Percentiles rank a stretch among this genome's conserved stretches.
Conservation (phyloP, 768 basidiomycete genomes). For the Podaxis sp. region DNA sequence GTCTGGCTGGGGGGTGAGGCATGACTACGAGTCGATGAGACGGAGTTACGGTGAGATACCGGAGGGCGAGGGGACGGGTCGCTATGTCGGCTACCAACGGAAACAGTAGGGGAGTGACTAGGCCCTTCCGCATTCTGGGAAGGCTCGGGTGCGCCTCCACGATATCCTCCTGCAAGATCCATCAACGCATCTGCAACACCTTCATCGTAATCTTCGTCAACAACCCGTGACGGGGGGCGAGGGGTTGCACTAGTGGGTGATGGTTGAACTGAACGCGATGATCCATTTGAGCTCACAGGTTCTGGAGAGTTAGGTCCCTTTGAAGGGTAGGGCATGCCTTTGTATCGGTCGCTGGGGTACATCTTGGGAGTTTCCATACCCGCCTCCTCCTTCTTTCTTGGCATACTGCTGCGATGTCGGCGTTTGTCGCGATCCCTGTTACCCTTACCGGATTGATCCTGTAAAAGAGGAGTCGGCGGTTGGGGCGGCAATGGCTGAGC, state of each 20-base stretch:
- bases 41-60: constrained; percentile 61
- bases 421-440: constrained; percentile 14
- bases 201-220: constrained; percentile 96
- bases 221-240: constrained; percentile 60
- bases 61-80: constrained; percentile 49
- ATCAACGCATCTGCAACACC: constrained; percentile 82
- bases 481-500: constrained; percentile 15
- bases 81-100: constrained; percentile 54
- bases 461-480: constrained; percentile 9
- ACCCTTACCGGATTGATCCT: constrained; percentile 11
- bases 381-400: constrained; percentile 43
- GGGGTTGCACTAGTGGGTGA: constrained; percentile 66
- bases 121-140: constrained; percentile 33
- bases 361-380: constrained; percentile 47
- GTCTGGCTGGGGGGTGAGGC: constrained; percentile 56
- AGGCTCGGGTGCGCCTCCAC: constrained; percentile 24
- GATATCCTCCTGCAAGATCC: constrained; percentile 50
- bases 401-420: constrained; percentile 15
- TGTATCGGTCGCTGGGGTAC: constrained; percentile 16
- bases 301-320: constrained; percentile 57
- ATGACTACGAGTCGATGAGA: constrained; percentile 65
- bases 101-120: constrained; percentile 59
- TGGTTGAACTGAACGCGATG: constrained; percentile 67
- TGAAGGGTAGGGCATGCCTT: constrained; percentile 20
- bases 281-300: constrained; percentile 66